Percentiles rank a stretch among this genome's conserved stretches.
These are phyloP conservation scores for Malus hybrid DNA, from an alignment of 331 rosid genomes.

Conservation along the genomic window DNA sequence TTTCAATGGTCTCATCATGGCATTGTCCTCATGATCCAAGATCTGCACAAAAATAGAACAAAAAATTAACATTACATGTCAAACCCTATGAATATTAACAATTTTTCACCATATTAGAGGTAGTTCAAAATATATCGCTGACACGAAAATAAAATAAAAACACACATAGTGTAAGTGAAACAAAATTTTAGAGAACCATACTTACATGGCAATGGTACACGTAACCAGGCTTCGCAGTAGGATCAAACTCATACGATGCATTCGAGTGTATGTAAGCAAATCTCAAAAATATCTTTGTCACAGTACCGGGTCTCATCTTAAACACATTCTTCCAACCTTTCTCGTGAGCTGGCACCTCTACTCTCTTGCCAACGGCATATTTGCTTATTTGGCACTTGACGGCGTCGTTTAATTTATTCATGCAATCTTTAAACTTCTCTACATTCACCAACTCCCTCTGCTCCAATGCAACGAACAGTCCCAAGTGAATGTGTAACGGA, in stretches of 20 bases:
- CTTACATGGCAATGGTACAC: slow-evolving; percentile 89
- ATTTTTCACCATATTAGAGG: too few species aligned
- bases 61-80: too few species aligned
- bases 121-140: too few species aligned
- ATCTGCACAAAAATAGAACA: slow-evolving; percentile 22
- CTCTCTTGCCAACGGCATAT: slow-evolving; percentile 50
- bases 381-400: slow-evolving; percentile 49
- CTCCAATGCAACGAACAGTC: slow-evolving; percentile 49
- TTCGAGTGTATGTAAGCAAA: slow-evolving; percentile 66
- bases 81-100: not conserved
- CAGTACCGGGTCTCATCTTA: slow-evolving; percentile 61
- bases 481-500: slow-evolving; percentile 84
- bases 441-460: slow-evolving; percentile 44
- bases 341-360: slow-evolving; percentile 42
- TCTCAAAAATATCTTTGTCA: slow-evolving; percentile 50
- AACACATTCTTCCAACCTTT: slow-evolving; percentile 91
- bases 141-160: too few species aligned
- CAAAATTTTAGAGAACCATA: not conserved
- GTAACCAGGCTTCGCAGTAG: slow-evolving; percentile 60
- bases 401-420: slow-evolving; percentile 54
- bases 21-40: slow-evolving; percentile 56
- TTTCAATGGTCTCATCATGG: slow-evolving; percentile 50
- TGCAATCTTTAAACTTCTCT: slow-evolving; percentile 47
- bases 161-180: not conserved
- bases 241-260: slow-evolving; percentile 55